Evolutionary conservation across 768 basidiomycete species (phyloP), one percentile per base, ranked within the genome.

Genomic region (Podaxis mareebaensis): DNA sequence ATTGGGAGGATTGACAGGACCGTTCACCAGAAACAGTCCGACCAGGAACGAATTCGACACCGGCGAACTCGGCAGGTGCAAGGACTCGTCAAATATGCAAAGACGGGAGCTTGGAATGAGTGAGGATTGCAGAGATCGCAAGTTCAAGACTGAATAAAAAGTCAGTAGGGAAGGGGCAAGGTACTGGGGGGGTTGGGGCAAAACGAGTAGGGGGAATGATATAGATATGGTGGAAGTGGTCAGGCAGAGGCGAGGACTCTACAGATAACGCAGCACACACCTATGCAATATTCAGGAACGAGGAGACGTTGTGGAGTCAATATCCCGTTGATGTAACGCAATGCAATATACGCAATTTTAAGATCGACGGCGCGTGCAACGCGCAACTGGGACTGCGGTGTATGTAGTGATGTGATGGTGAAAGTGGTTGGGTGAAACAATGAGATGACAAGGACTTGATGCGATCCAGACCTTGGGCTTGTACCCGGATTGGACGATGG

Each of bases 301-400:
- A 56, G 38, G 54, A 26, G 39, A 56, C 39, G 38, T 39, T 56
- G 39, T 10, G 54, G 54, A 56, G 39, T 22, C n/a, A 38, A 55
- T 55, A 3, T 51, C 8, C 20, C 15, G 44, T 17, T 46, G 13
- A 46, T 46, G 20, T 20, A 20, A 46, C 20, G 7, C 44, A 10
- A 46, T 46, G 7, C 17, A 46, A 17, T n/a, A 20, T 46, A 46
- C 7, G 44, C 44, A 8, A 46, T 17, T 33, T 33, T 33, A 10
- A 10, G 33, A 33, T 8, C 1, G 33, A 33, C 33, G 33, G 8
- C 2, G 10, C 8, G 8, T 33, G 33, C 33, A 20, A 17, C 20
- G 44, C 10, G n/a, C 7, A 8, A 20, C 10, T 3, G 44, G n/a
- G 17, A 46, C 6, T 46, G 44, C 44, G 44, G n/a, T 20, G 44